Evolutionary conservation across 2,329 filamentous ascomycete species (phyloP), one percentile per base, ranked within the genome.

Genomic region (Cladosporium sp.): DNA sequence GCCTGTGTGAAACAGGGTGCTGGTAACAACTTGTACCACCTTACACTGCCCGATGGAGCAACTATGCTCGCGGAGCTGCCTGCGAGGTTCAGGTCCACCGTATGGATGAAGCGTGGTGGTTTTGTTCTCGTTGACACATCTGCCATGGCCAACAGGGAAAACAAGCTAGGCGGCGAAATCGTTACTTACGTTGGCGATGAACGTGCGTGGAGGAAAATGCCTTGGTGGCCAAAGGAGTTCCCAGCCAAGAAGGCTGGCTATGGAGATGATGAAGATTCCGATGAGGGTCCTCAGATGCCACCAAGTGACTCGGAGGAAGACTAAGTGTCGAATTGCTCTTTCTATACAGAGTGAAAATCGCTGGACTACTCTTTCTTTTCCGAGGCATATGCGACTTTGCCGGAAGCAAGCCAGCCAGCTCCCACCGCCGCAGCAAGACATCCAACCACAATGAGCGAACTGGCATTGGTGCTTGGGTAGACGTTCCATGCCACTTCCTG

Each of bases 401-500:
- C 40, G 0, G 34, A 56, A 8, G 52, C 52, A 19, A 12, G 36
- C 81, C 87, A 89, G 14, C 84, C 78, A 49, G 84, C 79, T 5
- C 77, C 76, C 1, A 93, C 85, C 15, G 88, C 89, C 12, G 83
- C 70, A 17, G 84, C 84, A 66, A 97, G 78, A 39, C 85, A 84
- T 22, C 80, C 80, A 14, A 99, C 89, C 8, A 92, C 92, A 5
- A 82, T 76, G 62, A 75, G 73, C 5, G 87, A 89, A 72, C 87
- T 89, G 37, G 71, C 63, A 57, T 80, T 74, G 36, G 87, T 88
- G 71, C 91, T 96, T n/a, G 92, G 92, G 71, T 89, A 97, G 9
- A 92, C 85, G 67, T 97, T 96, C 92, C 92, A 97, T 12, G 89
- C 90, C 87, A 88, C 92, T 73, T 97, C 92, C 74, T 97, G 92